phyloP scores from a whole-genome alignment of 768 basidiomycete species.

The Suillus luteus region DNA sequence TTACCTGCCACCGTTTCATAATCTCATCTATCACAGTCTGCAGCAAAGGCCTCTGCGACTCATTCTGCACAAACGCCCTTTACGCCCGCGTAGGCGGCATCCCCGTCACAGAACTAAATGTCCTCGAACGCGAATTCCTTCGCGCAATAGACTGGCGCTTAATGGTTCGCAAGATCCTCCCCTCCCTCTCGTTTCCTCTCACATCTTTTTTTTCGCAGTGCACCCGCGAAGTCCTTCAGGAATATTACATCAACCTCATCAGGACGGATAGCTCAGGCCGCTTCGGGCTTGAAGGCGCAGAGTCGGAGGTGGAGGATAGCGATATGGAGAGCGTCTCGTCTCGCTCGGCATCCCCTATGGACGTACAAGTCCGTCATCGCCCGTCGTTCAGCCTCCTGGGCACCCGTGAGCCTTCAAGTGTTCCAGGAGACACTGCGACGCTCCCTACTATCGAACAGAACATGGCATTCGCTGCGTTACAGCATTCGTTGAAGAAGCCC shows the following conservation, averaged over 20 bases:
- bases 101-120: conserved; percentile 86
- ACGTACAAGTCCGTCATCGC: conserved; percentile 26
- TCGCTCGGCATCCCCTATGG: conserved; percentile 51
- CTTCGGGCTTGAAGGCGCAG: conserved; percentile 51
- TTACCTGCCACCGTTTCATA: conserved; percentile 97
- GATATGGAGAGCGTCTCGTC: conserved; percentile 54
- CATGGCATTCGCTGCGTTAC: conserved; percentile 77
- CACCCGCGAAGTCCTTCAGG: conserved; percentile 86
- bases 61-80: conserved; percentile 91
- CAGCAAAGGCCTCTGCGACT: conserved; percentile 93
- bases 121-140: conserved; percentile 93
- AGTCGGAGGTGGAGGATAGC: conserved; percentile 48
- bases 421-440: conserved; percentile 40
- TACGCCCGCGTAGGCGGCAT: conserved; percentile 98
- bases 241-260: conserved; percentile 93
- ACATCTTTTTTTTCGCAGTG: conserved; percentile 53
- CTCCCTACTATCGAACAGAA: conserved; percentile 78
- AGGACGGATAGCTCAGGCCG: conserved; percentile 72
- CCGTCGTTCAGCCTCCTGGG: conserved; percentile 31
- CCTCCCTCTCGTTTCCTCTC: conserved; percentile 18
- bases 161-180: conserved; percentile 61
- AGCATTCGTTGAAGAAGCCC: conserved; percentile 42
- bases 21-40: conserved; percentile 92
- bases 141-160: conserved; percentile 91
- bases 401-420: conserved; percentile 38